Percentiles rank a stretch among this genome's conserved stretches.
Conservation (phyloP, 768 basidiomycete genomes). For the Russula brevipes region DNA sequence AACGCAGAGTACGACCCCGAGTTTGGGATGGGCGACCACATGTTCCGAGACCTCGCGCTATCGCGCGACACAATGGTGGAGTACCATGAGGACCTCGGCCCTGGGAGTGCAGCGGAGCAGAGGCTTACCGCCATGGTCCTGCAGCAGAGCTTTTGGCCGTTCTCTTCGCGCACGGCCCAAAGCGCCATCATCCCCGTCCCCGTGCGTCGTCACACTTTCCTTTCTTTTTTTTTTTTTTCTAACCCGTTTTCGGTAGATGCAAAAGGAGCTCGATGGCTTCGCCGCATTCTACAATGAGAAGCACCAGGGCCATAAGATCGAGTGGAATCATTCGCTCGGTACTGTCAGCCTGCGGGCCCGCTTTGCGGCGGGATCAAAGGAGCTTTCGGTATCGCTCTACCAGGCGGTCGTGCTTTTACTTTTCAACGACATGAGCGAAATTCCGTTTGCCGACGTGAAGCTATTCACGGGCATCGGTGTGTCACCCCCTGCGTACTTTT, state of each 20-base stretch:
- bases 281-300: constrained; percentile 68
- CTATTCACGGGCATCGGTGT: constrained; percentile 67
- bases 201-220: constrained; percentile 24
- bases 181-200: constrained; percentile 54
- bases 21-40: constrained; percentile 88
- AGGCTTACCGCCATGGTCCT: constrained; percentile 74
- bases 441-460: constrained; percentile 63
- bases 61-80: constrained; percentile 70
- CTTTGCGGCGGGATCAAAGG: constrained; percentile 70
- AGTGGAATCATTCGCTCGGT: constrained; percentile 85
- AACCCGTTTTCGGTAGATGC: constrained; percentile 51
- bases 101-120: constrained; percentile 32
- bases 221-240: background rate
- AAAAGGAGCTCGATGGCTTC: constrained; percentile 59
- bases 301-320: constrained; percentile 69
- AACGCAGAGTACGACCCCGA: constrained; percentile 85
- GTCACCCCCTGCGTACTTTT: constrained; percentile 27
- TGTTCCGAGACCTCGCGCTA: constrained; percentile 87
- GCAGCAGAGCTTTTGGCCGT: constrained; percentile 89
- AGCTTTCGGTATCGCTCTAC: constrained; percentile 85
- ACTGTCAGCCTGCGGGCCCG: constrained; percentile 69
- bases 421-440: constrained; percentile 66
- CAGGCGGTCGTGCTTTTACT: constrained; percentile 83
- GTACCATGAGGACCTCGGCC: constrained; percentile 43
- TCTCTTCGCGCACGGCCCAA: constrained; percentile 46